These are phyloP conservation scores for Gastrolobium bilobum DNA, from an alignment of 306 rosid genomes.

Conservation along the genomic window DNA sequence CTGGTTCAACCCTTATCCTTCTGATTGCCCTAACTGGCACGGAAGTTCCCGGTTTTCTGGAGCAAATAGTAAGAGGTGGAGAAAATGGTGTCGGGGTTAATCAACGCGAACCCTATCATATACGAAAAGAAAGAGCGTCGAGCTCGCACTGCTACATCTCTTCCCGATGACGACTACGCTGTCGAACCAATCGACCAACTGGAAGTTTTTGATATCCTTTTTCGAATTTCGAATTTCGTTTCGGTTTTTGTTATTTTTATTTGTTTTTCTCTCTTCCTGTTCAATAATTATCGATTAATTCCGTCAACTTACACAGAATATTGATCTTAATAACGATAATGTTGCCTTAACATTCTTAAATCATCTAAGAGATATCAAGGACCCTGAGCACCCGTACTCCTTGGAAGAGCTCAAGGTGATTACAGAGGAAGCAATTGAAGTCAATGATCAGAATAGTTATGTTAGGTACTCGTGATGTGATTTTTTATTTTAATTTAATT, in stretches of 20 bases:
- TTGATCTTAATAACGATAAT: not conserved
- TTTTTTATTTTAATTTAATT: not conserved
- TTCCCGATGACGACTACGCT: slow-evolving; percentile 54
- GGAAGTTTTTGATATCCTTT: slow-evolving; percentile 94
- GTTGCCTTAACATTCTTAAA: slow-evolving; percentile 74
- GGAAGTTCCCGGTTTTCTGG: too few species aligned
- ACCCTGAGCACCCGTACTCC: slow-evolving; percentile 92
- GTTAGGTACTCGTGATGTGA: slow-evolving; percentile 64
- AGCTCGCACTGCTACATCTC: slow-evolving; percentile 58
- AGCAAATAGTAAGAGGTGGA: slow-evolving; percentile 18
- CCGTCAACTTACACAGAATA: too few species aligned
- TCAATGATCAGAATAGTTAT: slow-evolving; percentile 72
- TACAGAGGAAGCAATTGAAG: slow-evolving; percentile 88
- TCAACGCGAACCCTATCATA: slow-evolving; percentile 84
- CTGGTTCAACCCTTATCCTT: not conserved
- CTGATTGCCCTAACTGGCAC: not conserved
- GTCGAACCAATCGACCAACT: slow-evolving; percentile 79
- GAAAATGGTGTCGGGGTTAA: slow-evolving; percentile 75
- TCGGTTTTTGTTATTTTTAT: not conserved
- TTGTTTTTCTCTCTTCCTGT: not conserved
- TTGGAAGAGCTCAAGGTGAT: slow-evolving; percentile 97
- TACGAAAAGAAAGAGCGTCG: slow-evolving; percentile 89
- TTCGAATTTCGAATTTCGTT: not conserved
- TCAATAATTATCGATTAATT: not conserved
- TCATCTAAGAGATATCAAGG: slow-evolving; percentile 94